These are phyloP conservation scores for Tolypocladium pustulatum DNA, from an alignment of 2,329 filamentous ascomycete genomes.

Conservation along the genomic window DNA sequence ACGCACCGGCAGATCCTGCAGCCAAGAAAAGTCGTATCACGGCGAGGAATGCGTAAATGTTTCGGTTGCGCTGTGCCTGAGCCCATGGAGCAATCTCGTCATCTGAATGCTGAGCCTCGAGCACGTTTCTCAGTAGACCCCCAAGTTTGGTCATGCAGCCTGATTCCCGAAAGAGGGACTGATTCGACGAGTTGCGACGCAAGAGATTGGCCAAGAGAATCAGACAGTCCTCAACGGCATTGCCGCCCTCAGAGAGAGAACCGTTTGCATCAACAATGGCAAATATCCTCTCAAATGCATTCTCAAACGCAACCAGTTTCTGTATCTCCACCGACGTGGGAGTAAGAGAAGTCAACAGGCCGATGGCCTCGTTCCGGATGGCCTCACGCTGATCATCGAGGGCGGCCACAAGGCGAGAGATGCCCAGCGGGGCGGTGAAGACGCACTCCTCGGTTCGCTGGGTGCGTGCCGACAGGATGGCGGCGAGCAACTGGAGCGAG, in stretches of 20 bases:
- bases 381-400: slow-evolving; percentile 82
- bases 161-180: slow-evolving; percentile 86
- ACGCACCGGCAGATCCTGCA: slow-evolving; percentile 67
- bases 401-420: slow-evolving; percentile 72
- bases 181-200: slow-evolving; percentile 79
- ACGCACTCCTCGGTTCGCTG: slow-evolving; percentile 94
- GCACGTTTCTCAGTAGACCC: slow-evolving; percentile 52
- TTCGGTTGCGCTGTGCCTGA: slow-evolving; percentile 71
- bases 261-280: slow-evolving; percentile 74
- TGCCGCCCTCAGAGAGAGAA: slow-evolving; percentile 68
- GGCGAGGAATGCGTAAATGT: slow-evolving; percentile 80
- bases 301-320: slow-evolving; percentile 91
- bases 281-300: slow-evolving; percentile 83
- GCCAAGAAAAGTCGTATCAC: slow-evolving; percentile 80
- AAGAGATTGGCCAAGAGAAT: slow-evolving; percentile 85
- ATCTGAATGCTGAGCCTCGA: slow-evolving; percentile 40
- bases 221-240: slow-evolving; percentile 85
- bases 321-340: slow-evolving; percentile 81
- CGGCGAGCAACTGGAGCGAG: slow-evolving; percentile 76
- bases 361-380: slow-evolving; percentile 75
- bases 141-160: slow-evolving; percentile 67
- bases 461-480: slow-evolving; percentile 74
- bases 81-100: slow-evolving; percentile 63
- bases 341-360: slow-evolving; percentile 81
- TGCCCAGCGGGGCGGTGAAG: slow-evolving; percentile 77